Conservation (phyloP, 2,329 filamentous ascomycete species). For the Helicocarpus griseus region DNA sequence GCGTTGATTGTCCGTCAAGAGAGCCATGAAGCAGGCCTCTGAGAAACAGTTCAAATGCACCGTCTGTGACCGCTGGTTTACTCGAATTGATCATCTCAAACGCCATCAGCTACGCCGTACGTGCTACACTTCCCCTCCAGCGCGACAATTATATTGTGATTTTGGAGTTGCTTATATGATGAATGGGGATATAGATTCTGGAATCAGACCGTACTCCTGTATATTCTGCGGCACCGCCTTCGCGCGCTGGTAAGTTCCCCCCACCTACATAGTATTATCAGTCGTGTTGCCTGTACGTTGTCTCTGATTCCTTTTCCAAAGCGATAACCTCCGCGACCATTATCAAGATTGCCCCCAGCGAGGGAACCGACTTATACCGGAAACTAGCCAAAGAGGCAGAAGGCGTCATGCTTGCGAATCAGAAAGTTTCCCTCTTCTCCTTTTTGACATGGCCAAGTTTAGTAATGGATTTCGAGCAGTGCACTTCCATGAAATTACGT, state of each 20-base stretch:
- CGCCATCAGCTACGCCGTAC: constrained; percentile 38
- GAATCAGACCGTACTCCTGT: constrained; percentile 39
- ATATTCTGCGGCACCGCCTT: constrained; percentile 37
- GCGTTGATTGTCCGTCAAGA: background rate
- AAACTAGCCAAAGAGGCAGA: constrained; percentile 37
- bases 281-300: background rate
- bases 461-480: constrained; percentile 21
- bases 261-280: too few species aligned
- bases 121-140: constrained; percentile 11
- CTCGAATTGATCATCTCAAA: constrained; percentile 40
- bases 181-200: constrained; percentile 28
- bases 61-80: constrained; percentile 37
- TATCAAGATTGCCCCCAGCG: constrained; percentile 34
- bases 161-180: background rate
- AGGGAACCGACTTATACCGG: constrained; percentile 34
- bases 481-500: constrained; percentile 39
- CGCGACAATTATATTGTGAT: background rate
- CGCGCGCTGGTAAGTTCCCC: constrained; percentile 32
- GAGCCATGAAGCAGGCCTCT: constrained; percentile 24
- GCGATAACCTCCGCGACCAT: constrained; percentile 39
- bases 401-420: constrained; percentile 40
- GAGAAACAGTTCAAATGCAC: constrained; percentile 36
- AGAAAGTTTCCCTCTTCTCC: constrained; percentile 18
- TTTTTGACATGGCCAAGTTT: background rate
- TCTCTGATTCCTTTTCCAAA: constrained; percentile 13